Conservation (phyloP, 1,139 yeast genomes). For the Candida glucosophila region DNA sequence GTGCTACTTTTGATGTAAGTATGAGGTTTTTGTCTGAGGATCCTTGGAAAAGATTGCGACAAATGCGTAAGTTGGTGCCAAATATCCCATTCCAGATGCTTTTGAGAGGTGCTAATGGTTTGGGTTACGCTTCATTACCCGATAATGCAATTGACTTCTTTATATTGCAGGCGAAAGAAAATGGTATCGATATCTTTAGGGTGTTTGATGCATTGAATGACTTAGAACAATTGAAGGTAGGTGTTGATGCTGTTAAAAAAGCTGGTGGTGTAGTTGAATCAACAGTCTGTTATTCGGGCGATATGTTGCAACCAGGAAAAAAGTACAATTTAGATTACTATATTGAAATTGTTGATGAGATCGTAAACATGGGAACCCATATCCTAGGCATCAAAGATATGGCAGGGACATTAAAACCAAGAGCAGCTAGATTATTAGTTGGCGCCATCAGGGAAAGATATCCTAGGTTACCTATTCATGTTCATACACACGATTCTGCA, state of each 20-base stretch:
- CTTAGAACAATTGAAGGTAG: constrained; percentile 91
- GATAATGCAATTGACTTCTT: constrained; percentile 98
- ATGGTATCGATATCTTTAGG: constrained; percentile 95
- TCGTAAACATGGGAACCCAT: constrained; percentile 93
- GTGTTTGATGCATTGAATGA: constrained; percentile 97
- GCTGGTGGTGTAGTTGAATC: constrained; percentile 99
- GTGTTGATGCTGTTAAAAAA: constrained; percentile 94
- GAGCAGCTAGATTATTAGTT: constrained; percentile 77
- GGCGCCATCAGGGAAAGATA: constrained; percentile 75
- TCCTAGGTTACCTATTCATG: constrained; percentile 94
- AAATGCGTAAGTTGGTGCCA: constrained; percentile 83
- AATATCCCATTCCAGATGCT: constrained; percentile 99
- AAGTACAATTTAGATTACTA: constrained; percentile 92
- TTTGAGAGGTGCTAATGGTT: constrained; percentile 98
- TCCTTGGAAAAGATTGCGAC: constrained; percentile 95
- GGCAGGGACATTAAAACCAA: constrained; percentile 98
- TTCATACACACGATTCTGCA: constrained; percentile 98
- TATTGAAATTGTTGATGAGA: constrained; percentile 68
- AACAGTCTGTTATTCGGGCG: constrained; percentile 97
- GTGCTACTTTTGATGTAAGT: constrained; percentile 97
- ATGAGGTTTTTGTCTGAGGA: constrained; percentile 98
- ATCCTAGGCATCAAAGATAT: constrained; percentile 95
- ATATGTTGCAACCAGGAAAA: constrained; percentile 90
- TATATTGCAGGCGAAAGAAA: constrained; percentile 86
- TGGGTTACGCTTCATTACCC: constrained; percentile 94